Percentiles rank a stretch among this genome's conserved stretches.
Conservation (phyloP, 768 basidiomycete species). For the Lentinus brumalis region DNA sequence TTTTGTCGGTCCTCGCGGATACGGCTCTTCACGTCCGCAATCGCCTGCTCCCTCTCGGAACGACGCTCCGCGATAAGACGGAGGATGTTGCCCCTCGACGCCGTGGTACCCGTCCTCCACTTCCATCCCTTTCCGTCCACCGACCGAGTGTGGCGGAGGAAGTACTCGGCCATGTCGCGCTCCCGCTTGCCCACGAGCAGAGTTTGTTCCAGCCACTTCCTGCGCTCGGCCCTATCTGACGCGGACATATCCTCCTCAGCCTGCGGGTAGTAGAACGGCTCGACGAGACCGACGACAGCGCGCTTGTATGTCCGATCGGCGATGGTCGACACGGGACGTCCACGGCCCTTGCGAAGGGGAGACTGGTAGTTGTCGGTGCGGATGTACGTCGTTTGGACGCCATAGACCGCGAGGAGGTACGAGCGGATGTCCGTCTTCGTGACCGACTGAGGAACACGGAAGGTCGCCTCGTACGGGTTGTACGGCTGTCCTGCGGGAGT, state of each 20-base stretch:
- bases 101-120: constrained; percentile 38
- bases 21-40: constrained; percentile 38
- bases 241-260: constrained; percentile 75
- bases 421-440: constrained; percentile 93
- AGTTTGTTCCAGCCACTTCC: constrained; percentile 63
- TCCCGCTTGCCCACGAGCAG: constrained; percentile 38
- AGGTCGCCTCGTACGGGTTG: constrained; percentile 94
- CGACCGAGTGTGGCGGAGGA: constrained; percentile 30
- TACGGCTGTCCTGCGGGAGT: constrained; percentile 78
- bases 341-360: constrained; percentile 40
- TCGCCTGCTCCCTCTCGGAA: constrained; percentile 42
- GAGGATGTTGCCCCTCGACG: constrained; percentile 52
- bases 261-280: constrained; percentile 93
- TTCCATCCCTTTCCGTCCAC: constrained; percentile 33
- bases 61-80: constrained; percentile 51
- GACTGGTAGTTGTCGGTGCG: constrained; percentile 91
- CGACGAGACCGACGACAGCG: constrained; percentile 86
- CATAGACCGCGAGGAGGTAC: constrained; percentile 83
- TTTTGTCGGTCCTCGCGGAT: constrained; percentile 28
- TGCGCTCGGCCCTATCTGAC: constrained; percentile 53
- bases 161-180: constrained; percentile 27
- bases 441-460: constrained; percentile 85
- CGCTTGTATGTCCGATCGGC: constrained; percentile 75
- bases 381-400: constrained; percentile 88
- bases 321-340: constrained; percentile 9